A percentile compares a stretch with the other conserved stretches of the same genome.
These are phyloP conservation scores for Epichloe amarillans DNA, from an alignment of 2,329 filamentous ascomycete species.

Conservation along the genomic window DNA sequence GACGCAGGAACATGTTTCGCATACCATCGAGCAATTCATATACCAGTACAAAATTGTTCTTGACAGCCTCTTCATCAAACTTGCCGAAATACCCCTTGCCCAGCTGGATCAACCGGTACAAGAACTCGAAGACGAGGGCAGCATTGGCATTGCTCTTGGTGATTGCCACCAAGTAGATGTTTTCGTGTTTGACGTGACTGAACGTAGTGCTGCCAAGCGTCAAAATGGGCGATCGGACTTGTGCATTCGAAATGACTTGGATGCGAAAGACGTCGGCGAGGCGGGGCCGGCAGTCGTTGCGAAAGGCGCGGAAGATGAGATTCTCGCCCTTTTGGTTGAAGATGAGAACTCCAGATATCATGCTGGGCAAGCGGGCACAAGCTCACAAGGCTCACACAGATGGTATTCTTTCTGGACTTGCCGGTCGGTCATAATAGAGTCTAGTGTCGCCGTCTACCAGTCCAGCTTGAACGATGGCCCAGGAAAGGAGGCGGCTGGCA, in stretches of 20 bases:
- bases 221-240: conserved; percentile 93
- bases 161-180: conserved; percentile 94
- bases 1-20: conserved; percentile 9
- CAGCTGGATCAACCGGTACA: conserved; percentile 81
- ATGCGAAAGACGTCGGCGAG: conserved; percentile 99
- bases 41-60: conserved; percentile 98
- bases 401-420: background rate
- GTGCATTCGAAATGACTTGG: conserved; percentile 96
- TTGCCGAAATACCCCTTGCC: conserved; percentile 97
- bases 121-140: conserved; percentile 92
- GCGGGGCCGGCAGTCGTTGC: conserved; percentile 93
- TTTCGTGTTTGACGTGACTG: conserved; percentile 98
- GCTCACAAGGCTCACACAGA: background rate
- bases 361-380: conserved; percentile 31
- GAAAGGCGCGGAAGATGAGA: conserved; percentile 97
- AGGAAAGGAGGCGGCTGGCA: conserved; percentile 1
- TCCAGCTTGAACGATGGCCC: background rate
- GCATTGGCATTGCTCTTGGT: conserved; percentile 99
- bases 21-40: conserved; percentile 90
- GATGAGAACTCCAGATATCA: conserved; percentile 93
- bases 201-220: conserved; percentile 97
- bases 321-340: conserved; percentile 99
- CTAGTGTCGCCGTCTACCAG: background rate
- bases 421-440: background rate
- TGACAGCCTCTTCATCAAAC: conserved; percentile 97